phyloP scores from a whole-genome alignment of 202 grass and related monocot species.

The Alloteropsis angusta region DNA sequence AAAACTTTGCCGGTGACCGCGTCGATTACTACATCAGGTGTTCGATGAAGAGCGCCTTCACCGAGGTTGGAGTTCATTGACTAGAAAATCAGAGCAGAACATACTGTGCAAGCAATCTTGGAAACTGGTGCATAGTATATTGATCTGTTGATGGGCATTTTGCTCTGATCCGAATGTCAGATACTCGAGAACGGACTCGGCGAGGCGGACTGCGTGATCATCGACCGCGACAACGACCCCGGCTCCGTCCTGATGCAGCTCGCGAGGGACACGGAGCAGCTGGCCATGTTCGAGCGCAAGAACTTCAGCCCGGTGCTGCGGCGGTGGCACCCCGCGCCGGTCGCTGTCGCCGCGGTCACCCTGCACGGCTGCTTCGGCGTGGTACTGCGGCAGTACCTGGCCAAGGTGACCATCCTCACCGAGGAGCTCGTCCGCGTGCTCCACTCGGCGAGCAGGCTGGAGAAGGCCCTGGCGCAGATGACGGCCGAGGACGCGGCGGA shows the following conservation, averaged over 20 bases:
- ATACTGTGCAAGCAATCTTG: not conserved
- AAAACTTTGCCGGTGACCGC: slow-evolving; percentile 31
- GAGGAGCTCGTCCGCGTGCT: slow-evolving; percentile 78
- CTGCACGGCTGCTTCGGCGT: slow-evolving; percentile 80
- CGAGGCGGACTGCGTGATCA: slow-evolving; percentile 31
- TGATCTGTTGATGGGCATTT: not conserved
- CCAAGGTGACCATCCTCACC: slow-evolving; percentile 48
- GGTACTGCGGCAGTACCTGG: slow-evolving; percentile 65
- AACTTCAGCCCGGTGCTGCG: slow-evolving; percentile 60
- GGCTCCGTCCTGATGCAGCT: slow-evolving; percentile 49
- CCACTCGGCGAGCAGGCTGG: slow-evolving; percentile 61
- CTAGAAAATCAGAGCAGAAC: not conserved
- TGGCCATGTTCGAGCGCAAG: slow-evolving; percentile 50
- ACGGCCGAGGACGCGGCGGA: slow-evolving; percentile 60
- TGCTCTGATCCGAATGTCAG: slow-evolving; percentile 13
- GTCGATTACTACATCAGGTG: slow-evolving; percentile 70
- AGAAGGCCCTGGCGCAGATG: slow-evolving; percentile 76
- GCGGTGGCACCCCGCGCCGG: slow-evolving; percentile 62
- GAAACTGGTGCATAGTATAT: not conserved
- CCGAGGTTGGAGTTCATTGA: slow-evolving; percentile 32
- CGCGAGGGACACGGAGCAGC: slow-evolving; percentile 52
- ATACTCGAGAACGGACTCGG: slow-evolving; percentile 52
- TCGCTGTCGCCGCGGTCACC: slow-evolving; percentile 49
- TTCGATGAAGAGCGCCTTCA: slow-evolving; percentile 73
- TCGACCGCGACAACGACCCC: slow-evolving; percentile 40